Evolutionary conservation across 73 alveolate species (phyloP).

Genomic region (Blepharisma stoltei): DNA sequence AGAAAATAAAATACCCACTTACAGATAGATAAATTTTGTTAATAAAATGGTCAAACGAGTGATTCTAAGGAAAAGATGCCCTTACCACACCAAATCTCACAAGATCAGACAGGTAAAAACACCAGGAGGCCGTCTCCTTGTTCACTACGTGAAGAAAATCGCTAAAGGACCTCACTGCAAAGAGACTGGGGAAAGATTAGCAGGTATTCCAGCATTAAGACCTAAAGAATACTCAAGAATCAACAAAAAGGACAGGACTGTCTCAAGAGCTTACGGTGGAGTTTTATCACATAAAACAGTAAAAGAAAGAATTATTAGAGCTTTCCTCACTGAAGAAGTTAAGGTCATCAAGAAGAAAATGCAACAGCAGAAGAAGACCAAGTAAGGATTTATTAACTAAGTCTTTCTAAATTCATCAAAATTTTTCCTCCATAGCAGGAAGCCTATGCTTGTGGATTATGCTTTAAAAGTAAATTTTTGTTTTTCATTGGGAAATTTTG

Average conservation of each 20-base stretch:
- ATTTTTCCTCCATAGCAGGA: too few species aligned
- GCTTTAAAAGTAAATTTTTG: too few species aligned
- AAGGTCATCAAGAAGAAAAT: slow-evolving; percentile 44
- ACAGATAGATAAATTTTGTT: too few species aligned
- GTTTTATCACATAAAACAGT: slow-evolving; percentile 37
- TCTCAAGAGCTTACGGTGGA: slow-evolving; percentile 61
- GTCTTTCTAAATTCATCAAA: too few species aligned
- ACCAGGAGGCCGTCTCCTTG: slow-evolving; percentile 47
- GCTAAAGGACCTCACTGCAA: slow-evolving; percentile 29
- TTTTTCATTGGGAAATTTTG: too few species aligned
- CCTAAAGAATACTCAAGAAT: slow-evolving; percentile 30
- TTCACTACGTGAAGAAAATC: slow-evolving; percentile 45
- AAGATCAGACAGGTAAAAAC: slow-evolving; percentile 42
- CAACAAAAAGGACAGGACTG: slow-evolving; percentile 43
- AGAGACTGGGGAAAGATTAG: slow-evolving; percentile 11
- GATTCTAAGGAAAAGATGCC: not conserved
- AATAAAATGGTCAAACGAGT: too few species aligned
- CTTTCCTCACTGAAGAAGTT: slow-evolving; percentile 57
- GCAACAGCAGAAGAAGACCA: slow-evolving; percentile 43
- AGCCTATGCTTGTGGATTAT: too few species aligned
- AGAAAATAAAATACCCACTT: too few species aligned
- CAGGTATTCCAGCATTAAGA: slow-evolving; percentile 44
- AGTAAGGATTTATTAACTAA: too few species aligned
- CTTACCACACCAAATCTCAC: slow-evolving; percentile 42
- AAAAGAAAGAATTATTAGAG: slow-evolving; percentile 51